Percentiles rank a stretch among this genome's conserved stretches.
Conservation (phyloP, 2,329 filamentous ascomycete genomes). For the Paecilomyces dactylethromorphus region DNA sequence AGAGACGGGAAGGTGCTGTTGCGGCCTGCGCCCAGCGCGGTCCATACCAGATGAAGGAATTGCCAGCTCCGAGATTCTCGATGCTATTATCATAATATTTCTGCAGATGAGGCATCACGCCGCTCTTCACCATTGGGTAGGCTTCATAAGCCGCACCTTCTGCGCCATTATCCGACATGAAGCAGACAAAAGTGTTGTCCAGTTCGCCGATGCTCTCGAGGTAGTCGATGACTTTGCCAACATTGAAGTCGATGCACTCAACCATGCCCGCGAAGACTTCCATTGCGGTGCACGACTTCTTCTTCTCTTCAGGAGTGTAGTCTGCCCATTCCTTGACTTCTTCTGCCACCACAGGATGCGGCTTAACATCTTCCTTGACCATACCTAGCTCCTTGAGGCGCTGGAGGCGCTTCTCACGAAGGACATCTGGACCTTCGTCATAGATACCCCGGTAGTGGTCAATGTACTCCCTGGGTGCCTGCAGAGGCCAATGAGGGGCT, state of each 20-base stretch:
- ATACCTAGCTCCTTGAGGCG: conserved; percentile 53
- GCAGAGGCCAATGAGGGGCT: conserved; percentile 58
- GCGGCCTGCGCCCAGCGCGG: conserved; percentile 51
- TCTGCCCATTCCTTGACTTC: conserved; percentile 40
- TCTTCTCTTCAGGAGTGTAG: conserved; percentile 31
- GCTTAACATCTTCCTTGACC: conserved; percentile 40
- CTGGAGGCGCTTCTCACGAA: conserved; percentile 48
- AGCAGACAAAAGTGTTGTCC: conserved; percentile 59
- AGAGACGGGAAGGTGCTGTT: conserved; percentile 44
- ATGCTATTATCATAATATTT: conserved; percentile 54
- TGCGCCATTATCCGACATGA: conserved; percentile 59
- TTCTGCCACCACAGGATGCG: conserved; percentile 31
- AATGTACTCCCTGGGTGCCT: conserved; percentile 50
- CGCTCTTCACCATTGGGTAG: conserved; percentile 50
- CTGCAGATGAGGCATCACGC: conserved; percentile 48
- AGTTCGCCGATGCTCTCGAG: conserved; percentile 51
- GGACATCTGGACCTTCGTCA: conserved; percentile 53
- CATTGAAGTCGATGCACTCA: conserved; percentile 54
- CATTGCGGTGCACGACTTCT: conserved; percentile 46
- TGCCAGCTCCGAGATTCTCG: conserved; percentile 51
- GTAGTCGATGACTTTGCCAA: conserved; percentile 54
- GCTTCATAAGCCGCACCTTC: conserved; percentile 55
- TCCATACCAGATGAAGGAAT: conserved; percentile 57
- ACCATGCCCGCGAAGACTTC: conserved; percentile 61
- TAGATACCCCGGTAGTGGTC: conserved; percentile 55